phyloP scores from a whole-genome alignment of 768 basidiomycete genomes.

The Agaricus bisporus region DNA sequence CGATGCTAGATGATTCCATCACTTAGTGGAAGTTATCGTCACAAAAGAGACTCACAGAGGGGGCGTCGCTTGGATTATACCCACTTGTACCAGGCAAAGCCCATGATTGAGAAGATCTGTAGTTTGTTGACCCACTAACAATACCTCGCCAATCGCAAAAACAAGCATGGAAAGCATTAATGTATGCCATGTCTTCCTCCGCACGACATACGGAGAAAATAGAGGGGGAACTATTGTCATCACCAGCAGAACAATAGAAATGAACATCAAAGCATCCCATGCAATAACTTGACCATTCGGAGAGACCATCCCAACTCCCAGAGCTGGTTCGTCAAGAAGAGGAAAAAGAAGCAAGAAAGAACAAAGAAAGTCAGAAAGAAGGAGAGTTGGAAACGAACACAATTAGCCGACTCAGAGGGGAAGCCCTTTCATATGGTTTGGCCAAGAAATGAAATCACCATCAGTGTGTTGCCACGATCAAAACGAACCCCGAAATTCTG shows the following conservation, averaged over 20 bases:
- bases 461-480: neutral
- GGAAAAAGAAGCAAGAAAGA: too few relatives aligned
- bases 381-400: neutral
- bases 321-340: neutral
- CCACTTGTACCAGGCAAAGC: conserved; percentile 3
- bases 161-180: conserved; percentile 1
- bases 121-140: neutral
- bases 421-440: neutral
- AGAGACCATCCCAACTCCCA: neutral
- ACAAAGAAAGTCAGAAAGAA: neutral
- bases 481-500: neutral
- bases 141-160: neutral
- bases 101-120: neutral
- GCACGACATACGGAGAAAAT: conserved; percentile 1
- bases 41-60: neutral
- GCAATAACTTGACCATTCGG: neutral
- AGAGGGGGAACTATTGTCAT: conserved; percentile 6
- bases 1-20: neutral
- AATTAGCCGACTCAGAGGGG: neutral
- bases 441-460: conserved; percentile 2
- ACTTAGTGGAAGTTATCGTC: too few relatives aligned
- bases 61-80: neutral
- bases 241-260: conserved; percentile 3
- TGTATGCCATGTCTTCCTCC: conserved; percentile 9
- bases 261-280: conserved; percentile 7